A percentile compares a stretch with the other conserved stretches of the same genome.
Conservation (phyloP, 371 early-diverging fungal genomes). For the Basidiobolus heterosporus region DNA sequence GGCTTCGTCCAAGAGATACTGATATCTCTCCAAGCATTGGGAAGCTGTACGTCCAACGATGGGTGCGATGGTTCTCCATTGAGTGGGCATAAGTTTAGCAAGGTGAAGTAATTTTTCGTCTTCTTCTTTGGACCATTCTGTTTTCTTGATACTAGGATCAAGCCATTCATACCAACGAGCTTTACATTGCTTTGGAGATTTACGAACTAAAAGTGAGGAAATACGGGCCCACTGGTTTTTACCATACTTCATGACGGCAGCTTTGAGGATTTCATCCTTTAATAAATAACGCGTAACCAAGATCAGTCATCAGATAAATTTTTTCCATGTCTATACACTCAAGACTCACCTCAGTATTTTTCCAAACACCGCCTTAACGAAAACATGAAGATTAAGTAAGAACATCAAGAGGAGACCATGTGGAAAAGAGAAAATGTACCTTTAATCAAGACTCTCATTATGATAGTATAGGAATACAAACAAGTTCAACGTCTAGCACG, state of each 20-base stretch:
- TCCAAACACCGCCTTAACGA: constrained; percentile 65
- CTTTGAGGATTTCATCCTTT: constrained; percentile 91
- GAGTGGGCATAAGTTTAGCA: constrained; percentile 96
- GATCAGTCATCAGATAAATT: not conserved
- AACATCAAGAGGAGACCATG: not conserved
- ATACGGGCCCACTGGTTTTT: constrained; percentile 98
- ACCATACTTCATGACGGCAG: constrained; percentile 94
- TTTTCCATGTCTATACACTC: not conserved
- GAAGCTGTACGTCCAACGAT: constrained; percentile 94
- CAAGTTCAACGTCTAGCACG: not conserved
- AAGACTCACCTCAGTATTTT: constrained; percentile 47
- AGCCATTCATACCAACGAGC: constrained; percentile 98
- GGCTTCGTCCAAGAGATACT: constrained; percentile 86
- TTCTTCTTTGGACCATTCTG: constrained; percentile 95
- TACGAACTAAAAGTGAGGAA: constrained; percentile 83
- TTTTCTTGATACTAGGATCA: constrained; percentile 95
- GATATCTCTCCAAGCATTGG: constrained; percentile 94
- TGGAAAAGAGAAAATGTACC: not conserved
- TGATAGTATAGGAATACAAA: not conserved
- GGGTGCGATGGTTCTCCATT: constrained; percentile 96
- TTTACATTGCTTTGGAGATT: constrained; percentile 95
- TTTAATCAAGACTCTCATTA: not conserved
- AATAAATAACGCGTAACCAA: not conserved
- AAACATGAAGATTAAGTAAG: not conserved
- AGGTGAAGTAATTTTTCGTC: constrained; percentile 93